Evolutionary conservation across 1,284 basidiomycete genomes (phyloP).

Genomic region (Ustilago trichophora): DNA sequence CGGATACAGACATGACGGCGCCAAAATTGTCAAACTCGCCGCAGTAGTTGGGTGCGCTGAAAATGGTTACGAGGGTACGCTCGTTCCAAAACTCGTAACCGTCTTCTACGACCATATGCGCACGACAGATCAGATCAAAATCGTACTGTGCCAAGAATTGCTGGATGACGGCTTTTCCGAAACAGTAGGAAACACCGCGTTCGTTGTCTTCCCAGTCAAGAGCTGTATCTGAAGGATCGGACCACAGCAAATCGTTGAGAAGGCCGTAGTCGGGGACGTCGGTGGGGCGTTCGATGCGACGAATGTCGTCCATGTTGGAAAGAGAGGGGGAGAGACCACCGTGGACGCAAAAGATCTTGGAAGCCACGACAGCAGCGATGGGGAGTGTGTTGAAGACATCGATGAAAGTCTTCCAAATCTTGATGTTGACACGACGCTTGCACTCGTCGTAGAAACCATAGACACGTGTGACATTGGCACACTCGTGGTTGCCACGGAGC

Average conservation of each 20-base stretch:
- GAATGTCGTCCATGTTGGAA: conserved; percentile 98
- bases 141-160: conserved; percentile 85
- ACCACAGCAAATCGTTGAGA: conserved; percentile 97
- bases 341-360: conserved; percentile 99
- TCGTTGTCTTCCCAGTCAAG: conserved; percentile 99
- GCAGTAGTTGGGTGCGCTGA: conserved; percentile 92
- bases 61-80: conserved; percentile 95
- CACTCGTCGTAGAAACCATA: conserved; percentile 99
- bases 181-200: conserved; percentile 98
- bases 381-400: conserved; percentile 99
- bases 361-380: conserved; percentile 97
- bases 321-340: conserved; percentile 97
- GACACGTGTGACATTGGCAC: conserved; percentile 98
- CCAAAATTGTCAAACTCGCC: conserved; percentile 99
- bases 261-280: conserved; percentile 99
- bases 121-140: conserved; percentile 99
- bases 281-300: conserved; percentile 95
- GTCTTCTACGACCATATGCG: conserved; percentile 97
- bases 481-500: conserved; percentile 97
- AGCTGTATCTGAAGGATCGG: conserved; percentile 96
- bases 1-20: conserved; percentile 81
- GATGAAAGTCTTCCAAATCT: conserved; percentile 99
- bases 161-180: conserved; percentile 96
- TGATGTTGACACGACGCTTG: conserved; percentile 98
- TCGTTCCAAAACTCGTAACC: conserved; percentile 99